These are phyloP conservation scores for Sclerospora graminicola DNA, from an alignment of 352 stramenopile genomes.

Conservation along the genomic window DNA sequence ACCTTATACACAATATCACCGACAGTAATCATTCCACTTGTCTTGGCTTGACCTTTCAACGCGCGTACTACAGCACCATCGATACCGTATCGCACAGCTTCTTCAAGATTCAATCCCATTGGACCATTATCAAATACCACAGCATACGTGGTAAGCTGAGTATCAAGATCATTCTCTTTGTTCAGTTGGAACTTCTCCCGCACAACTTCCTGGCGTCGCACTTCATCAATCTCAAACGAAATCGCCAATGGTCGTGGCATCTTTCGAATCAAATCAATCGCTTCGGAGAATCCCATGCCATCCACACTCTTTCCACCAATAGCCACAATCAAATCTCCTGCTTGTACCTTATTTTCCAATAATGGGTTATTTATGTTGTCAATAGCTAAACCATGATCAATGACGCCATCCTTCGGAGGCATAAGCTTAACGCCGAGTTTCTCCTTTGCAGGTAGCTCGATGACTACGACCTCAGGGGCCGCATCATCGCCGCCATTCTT, in stretches of 20 bases:
- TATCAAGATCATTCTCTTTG: conserved; percentile 57
- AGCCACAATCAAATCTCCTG: conserved; percentile 74
- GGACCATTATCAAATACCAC: conserved; percentile 79
- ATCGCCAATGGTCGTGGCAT: conserved; percentile 69
- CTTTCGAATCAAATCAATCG: conserved; percentile 79
- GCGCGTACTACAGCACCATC: conserved; percentile 71
- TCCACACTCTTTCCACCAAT: conserved; percentile 72
- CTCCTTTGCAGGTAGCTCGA: conserved; percentile 74
- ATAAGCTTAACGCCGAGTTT: conserved; percentile 83
- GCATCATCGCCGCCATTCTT: conserved; percentile 8
- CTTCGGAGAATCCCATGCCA: conserved; percentile 70
- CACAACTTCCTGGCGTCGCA: conserved; percentile 42
- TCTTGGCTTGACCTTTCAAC: conserved; percentile 76
- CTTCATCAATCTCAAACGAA: conserved; percentile 73
- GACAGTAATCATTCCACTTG: conserved; percentile 70
- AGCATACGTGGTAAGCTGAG: conserved; percentile 69
- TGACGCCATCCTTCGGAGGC: conserved; percentile 73
- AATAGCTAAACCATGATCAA: conserved; percentile 71
- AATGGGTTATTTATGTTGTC: conserved; percentile 84
- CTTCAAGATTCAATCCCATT: conserved; percentile 80
- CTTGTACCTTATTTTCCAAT: conserved; percentile 72
- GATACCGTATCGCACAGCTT: conserved; percentile 74
- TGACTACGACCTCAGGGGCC: conserved; percentile 50
- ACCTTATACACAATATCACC: conserved; percentile 85
- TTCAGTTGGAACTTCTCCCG: conserved; percentile 42